These are phyloP conservation scores for Wallacemonas sp. DNA, from an alignment of 208 protist genomes.

Conservation along the genomic window DNA sequence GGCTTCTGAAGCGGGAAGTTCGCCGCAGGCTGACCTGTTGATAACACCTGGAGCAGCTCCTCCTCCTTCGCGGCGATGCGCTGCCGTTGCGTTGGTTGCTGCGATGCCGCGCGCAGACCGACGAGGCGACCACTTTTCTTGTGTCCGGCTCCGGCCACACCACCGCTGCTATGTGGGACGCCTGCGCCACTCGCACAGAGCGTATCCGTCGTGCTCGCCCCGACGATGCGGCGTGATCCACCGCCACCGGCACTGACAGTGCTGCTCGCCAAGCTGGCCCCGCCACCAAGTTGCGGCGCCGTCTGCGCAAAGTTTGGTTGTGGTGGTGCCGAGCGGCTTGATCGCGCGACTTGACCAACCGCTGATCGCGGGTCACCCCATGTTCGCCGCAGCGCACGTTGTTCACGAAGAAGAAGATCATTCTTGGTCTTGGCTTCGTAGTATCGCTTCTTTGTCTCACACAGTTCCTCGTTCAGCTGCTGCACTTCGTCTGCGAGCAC, in stretches of 20 bases:
- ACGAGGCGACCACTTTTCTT: too few species aligned
- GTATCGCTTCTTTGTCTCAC: conserved; percentile 92
- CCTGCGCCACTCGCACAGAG: neutral
- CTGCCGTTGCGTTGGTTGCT: conserved; percentile 11
- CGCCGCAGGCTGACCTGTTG: conserved; percentile 52
- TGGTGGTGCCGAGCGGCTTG: neutral
- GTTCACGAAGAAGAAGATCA: conserved; percentile 58
- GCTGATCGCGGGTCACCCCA: conserved; percentile 36
- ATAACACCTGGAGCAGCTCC: conserved; percentile 42
- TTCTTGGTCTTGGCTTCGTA: conserved; percentile 91
- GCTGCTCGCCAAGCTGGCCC: conserved; percentile 7
- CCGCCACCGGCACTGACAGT: neutral
- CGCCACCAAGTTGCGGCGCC: neutral
- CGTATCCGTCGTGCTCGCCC: neutral
- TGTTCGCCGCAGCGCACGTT: conserved; percentile 37
- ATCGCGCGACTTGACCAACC: conserved; percentile 13
- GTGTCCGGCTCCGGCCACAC: too few species aligned
- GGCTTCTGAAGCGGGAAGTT: conserved; percentile 68
- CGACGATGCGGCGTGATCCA: neutral
- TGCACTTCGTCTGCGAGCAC: conserved; percentile 91
- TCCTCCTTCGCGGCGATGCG: conserved; percentile 24
- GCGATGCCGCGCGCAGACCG: conserved; percentile 1
- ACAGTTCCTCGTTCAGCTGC: conserved; percentile 84
- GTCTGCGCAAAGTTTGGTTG: conserved; percentile 7
- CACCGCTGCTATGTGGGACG: too few species aligned